Evolutionary conservation across 371 early-diverging fungal genomes (phyloP).

Genomic region (Mortierella sp.): DNA sequence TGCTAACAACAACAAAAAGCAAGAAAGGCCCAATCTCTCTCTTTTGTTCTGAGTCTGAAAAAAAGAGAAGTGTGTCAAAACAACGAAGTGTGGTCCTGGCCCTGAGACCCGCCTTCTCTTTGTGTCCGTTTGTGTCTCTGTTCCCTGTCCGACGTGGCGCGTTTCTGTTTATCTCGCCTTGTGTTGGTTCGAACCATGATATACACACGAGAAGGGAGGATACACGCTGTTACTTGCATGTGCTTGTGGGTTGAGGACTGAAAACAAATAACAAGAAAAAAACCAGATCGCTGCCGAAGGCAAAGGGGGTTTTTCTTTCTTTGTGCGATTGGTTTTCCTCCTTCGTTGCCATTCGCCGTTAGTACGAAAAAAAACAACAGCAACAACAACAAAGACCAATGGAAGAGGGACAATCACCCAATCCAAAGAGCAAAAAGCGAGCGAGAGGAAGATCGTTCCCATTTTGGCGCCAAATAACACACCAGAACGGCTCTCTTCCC

Average conservation of each 20-base stretch:
- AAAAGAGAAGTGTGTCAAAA: not conserved
- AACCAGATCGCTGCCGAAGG: not conserved
- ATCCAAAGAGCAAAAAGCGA: not conserved
- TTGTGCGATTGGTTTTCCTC: not conserved
- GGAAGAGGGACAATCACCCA: not conserved
- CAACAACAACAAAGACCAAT: not conserved
- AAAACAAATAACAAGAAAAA: not conserved
- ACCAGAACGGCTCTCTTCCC: not conserved
- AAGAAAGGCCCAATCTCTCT: not conserved
- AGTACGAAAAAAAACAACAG: not conserved
- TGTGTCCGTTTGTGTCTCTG: not conserved
- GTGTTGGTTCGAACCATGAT: not conserved
- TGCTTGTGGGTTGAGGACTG: slow-evolving; percentile 11
- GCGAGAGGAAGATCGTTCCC: not conserved
- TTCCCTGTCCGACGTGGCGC: not conserved
- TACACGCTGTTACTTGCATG: not conserved
- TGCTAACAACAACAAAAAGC: not conserved
- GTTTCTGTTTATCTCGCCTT: not conserved
- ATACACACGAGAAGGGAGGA: not conserved
- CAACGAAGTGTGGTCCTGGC: slow-evolving; percentile 1
- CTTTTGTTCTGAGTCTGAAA: slow-evolving; percentile 11
- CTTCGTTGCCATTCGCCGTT: not conserved
- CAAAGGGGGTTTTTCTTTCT: no score
- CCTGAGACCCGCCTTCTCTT: not conserved
- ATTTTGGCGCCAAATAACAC: slow-evolving; percentile 10